Evolutionary conservation across 2,329 filamentous ascomycete species (phyloP).

Genomic region (Fusarium albidum): DNA sequence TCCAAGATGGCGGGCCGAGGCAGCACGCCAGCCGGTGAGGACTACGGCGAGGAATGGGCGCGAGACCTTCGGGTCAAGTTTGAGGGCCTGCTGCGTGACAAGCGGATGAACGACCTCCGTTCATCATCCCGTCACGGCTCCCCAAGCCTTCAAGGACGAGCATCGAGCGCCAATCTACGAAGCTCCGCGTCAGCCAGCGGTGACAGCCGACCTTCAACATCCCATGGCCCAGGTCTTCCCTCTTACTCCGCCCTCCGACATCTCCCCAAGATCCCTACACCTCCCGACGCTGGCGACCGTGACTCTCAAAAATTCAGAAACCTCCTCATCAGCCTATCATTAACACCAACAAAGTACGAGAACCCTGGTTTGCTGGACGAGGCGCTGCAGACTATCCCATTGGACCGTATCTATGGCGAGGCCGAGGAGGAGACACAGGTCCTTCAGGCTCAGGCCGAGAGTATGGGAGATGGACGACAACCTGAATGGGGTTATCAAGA

Average conservation of each 20-base stretch:
- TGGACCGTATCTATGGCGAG: conserved; percentile 91
- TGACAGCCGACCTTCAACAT: conserved; percentile 57
- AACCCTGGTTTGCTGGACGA: conserved; percentile 95
- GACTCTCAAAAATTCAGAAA: conserved; percentile 80
- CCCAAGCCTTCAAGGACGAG: conserved; percentile 59
- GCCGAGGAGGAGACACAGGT: conserved; percentile 94
- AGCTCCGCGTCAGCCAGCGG: conserved; percentile 48
- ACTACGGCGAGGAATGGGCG: conserved; percentile 77
- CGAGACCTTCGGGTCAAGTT: conserved; percentile 83
- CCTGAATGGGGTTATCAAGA: conserved; percentile 98
- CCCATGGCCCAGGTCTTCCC: conserved; percentile 53
- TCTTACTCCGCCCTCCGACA: conserved; percentile 60
- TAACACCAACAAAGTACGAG: conserved; percentile 93
- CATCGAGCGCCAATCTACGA: conserved; percentile 59
- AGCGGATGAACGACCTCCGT: conserved; percentile 82
- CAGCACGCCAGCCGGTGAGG: conserved; percentile 47
- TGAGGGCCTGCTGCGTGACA: conserved; percentile 85
- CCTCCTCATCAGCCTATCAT: conserved; percentile 83
- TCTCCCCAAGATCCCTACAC: conserved; percentile 69
- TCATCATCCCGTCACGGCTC: conserved; percentile 64
- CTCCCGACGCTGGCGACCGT: conserved; percentile 72
- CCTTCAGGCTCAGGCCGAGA: conserved; percentile 85
- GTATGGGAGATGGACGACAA: conserved; percentile 80
- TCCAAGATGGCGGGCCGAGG: conserved; percentile 50
- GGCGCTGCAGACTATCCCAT: conserved; percentile 83